Conservation (phyloP, 2,329 filamentous ascomycete genomes). For the Fusarium vanettenii region DNA sequence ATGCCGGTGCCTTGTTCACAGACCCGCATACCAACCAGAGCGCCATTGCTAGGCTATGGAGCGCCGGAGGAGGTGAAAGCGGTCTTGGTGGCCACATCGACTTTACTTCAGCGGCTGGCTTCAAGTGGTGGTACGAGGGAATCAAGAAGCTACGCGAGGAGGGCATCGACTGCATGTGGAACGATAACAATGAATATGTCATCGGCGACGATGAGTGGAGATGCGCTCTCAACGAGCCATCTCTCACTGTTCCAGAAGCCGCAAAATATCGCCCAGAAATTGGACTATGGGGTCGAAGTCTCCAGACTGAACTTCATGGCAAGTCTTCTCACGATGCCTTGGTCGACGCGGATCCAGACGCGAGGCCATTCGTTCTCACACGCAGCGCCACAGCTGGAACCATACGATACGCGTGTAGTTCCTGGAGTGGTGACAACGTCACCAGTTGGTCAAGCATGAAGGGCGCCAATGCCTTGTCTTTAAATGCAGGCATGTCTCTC, state of each 20-base stretch:
- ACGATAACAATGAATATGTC: slow-evolving; percentile 83
- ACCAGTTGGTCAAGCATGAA: slow-evolving; percentile 81
- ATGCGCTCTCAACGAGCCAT: slow-evolving; percentile 62
- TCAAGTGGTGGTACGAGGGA: slow-evolving; percentile 78
- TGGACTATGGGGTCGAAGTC: slow-evolving; percentile 75
- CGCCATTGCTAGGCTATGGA: slow-evolving; percentile 75
- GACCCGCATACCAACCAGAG: slow-evolving; percentile 64
- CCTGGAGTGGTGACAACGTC: slow-evolving; percentile 81
- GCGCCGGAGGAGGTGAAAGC: slow-evolving; percentile 76
- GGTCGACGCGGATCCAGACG: slow-evolving; percentile 65
- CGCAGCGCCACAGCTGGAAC: slow-evolving; percentile 78
- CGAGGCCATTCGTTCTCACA: slow-evolving; percentile 75
- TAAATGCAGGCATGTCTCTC: slow-evolving; percentile 75
- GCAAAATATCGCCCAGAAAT: slow-evolving; percentile 60
- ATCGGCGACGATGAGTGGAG: slow-evolving; percentile 74
- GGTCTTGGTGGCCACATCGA: slow-evolving; percentile 79
- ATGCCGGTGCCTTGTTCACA: slow-evolving; percentile 71
- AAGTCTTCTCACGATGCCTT: slow-evolving; percentile 78
- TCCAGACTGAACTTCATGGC: slow-evolving; percentile 78
- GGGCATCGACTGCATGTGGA: slow-evolving; percentile 82
- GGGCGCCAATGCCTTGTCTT: slow-evolving; percentile 75
- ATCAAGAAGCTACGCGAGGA: slow-evolving; percentile 69
- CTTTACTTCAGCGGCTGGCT: slow-evolving; percentile 75
- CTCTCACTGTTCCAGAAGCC: slow-evolving; percentile 50
- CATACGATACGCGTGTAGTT: slow-evolving; percentile 75